phyloP scores from a whole-genome alignment of 2,329 filamentous ascomycete species.

The Hortaea werneckii region DNA sequence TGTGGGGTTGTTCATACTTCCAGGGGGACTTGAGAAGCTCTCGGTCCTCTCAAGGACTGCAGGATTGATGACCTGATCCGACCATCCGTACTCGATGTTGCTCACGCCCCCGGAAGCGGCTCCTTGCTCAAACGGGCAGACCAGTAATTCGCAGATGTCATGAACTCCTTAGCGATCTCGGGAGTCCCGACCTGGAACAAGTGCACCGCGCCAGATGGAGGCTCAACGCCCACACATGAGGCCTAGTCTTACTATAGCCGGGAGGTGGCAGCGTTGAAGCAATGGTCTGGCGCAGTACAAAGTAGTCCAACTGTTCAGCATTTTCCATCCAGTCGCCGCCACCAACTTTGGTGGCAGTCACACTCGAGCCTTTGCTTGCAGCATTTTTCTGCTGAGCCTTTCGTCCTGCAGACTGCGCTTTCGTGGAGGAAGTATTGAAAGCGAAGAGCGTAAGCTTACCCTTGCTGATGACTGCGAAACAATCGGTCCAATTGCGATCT shows the following conservation, averaged over 20 bases:
- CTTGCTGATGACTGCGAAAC: slow-evolving; percentile 92
- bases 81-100: slow-evolving; percentile 97
- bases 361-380: slow-evolving; percentile 20
- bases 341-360: slow-evolving; percentile 62
- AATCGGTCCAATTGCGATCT: slow-evolving; percentile 88
- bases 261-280: slow-evolving; percentile 82
- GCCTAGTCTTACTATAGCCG: slow-evolving; percentile 81
- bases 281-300: slow-evolving; percentile 81
- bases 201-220: slow-evolving; percentile 90
- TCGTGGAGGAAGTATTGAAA: slow-evolving; percentile 61
- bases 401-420: slow-evolving; percentile 29
- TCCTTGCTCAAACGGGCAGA: slow-evolving; percentile 89
- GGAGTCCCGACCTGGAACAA: slow-evolving; percentile 96
- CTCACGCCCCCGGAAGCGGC: slow-evolving; percentile 86
- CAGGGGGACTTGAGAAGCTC: slow-evolving; percentile 12
- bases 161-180: slow-evolving; percentile 90
- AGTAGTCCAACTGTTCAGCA: slow-evolving; percentile 78
- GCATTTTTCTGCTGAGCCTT: slow-evolving; percentile 26
- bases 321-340: slow-evolving; percentile 98
- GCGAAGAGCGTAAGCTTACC: slow-evolving; percentile 91
- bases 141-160: slow-evolving; percentile 95
- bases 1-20: slow-evolving; percentile 5
- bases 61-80: slow-evolving; percentile 63
- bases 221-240: slow-evolving; percentile 89
- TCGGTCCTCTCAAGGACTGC: slow-evolving; percentile 24